Conservation (phyloP, 495 filamentous ascomycete species). For the Thermothielavioides terrestris region DNA sequence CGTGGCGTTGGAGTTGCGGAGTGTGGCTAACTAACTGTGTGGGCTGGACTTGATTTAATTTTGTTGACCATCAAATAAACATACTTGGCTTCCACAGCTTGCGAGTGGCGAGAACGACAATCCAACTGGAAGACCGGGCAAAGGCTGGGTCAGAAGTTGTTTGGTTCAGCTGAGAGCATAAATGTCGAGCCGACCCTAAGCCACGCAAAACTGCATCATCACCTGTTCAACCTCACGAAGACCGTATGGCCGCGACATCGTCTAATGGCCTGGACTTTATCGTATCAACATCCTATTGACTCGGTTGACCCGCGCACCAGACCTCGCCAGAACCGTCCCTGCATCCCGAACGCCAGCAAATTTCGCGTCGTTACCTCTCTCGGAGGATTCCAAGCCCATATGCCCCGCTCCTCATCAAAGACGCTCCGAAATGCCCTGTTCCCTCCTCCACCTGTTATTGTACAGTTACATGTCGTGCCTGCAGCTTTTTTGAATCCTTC, state of each 20-base stretch:
- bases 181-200: no score
- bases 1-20: no score
- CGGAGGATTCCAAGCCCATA: conserved; percentile 1
- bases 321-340: neutral
- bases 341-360: conserved; percentile 13
- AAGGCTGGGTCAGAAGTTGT: no score
- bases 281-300: conserved; percentile 3
- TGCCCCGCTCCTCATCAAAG: neutral
- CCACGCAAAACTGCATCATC: neutral
- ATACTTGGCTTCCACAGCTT: no score
- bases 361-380: conserved; percentile 3
- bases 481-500: neutral
- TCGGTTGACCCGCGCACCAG: conserved; percentile 4
- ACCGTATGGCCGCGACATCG: neutral
- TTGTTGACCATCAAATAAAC: no score
- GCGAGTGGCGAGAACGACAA: no score
- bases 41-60: no score
- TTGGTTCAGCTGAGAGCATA: no score
- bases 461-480: neutral
- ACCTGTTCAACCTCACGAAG: neutral
- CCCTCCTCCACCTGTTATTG: no score
- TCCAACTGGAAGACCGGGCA: no score
- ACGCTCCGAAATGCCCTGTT: no score
- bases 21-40: no score
- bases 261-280: conserved; percentile 4